Evolutionary conservation across 2,329 filamentous ascomycete genomes (phyloP), one percentile per base, ranked within the genome.

Genomic region (Magnaporthiopsis rhizophila): DNA sequence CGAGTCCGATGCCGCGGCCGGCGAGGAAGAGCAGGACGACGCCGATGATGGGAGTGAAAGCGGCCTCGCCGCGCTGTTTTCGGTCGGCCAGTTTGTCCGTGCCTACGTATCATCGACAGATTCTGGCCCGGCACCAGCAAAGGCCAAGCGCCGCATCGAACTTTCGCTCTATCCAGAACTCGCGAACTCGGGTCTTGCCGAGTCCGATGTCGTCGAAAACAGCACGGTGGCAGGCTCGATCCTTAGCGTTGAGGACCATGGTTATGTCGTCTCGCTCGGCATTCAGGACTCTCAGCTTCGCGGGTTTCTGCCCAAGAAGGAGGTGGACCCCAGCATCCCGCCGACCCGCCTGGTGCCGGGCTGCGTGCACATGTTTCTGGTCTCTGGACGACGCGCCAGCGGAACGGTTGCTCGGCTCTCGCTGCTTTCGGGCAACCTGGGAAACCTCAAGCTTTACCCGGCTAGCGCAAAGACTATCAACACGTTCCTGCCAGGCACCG

Each of bases 191-290:
- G 89, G 90, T 1, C 79, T 99, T 28, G 80, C 84, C 3, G 83
- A 86, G 68, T 86, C 89, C 57, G 91, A 92, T 70, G 76, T 97
- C 12, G 86, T 95, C 12, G 77, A 83, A 57, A 89, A 96, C 71
- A 83, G 81, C 68, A 92, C 90, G 59, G 80, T 98, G 26, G 96
- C 98, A 83, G 94, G 92, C 2, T 89, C 92, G 0, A 88, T 99
- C 32, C 78, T 84, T 62, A 99, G 94, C 75, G 89, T 96, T n/a
- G 94, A 99, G 76, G 96, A 99, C 71, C 93, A 97, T 72, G 95
- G 95, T 67, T 84, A 95, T 65, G 86, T 98, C 64, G 97, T 99
- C 92, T 92, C 97, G 69, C 78, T 98, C 53, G 92, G 92, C 24
- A 80, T 98, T 8, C 81, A 87, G 50, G 85, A 87, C 63, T 78